Conservation (phyloP, 2,329 filamentous ascomycete species). For the Chaetomium olivaceum region DNA sequence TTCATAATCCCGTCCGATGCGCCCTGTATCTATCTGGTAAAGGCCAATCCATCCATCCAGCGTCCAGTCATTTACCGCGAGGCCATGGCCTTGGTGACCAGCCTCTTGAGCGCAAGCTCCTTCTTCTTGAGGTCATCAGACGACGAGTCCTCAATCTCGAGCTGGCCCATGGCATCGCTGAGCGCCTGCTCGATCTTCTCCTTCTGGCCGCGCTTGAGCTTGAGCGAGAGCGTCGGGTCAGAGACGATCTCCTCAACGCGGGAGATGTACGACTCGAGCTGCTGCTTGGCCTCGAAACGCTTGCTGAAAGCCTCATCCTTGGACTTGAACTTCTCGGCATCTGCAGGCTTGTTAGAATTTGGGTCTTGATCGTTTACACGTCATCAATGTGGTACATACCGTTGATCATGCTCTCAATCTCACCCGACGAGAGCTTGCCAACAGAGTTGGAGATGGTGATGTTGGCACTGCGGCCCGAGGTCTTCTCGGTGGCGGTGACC, state of each 20-base stretch:
- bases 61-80: constrained; percentile 65
- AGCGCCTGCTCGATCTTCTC: constrained; percentile 98
- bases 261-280: constrained; percentile 98
- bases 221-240: constrained; percentile 91
- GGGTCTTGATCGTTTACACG: too few relatives aligned
- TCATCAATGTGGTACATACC: constrained; percentile 48
- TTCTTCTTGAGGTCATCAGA: constrained; percentile 99
- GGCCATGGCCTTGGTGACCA: constrained; percentile 97
- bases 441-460: constrained; percentile 99
- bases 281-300: constrained; percentile 98
- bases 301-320: constrained; percentile 99
- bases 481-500: constrained; percentile 99
- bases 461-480: constrained; percentile 95
- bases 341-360: constrained; percentile 40
- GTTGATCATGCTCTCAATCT: constrained; percentile 98
- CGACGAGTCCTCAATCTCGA: constrained; percentile 88
- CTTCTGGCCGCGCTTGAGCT: constrained; percentile 98
- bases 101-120: constrained; percentile 95
- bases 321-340: constrained; percentile 98
- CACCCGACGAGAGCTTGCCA: constrained; percentile 88
- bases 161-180: constrained; percentile 94
- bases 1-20: constrained; percentile 31
- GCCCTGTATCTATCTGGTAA: constrained; percentile 24
- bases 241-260: constrained; percentile 98
- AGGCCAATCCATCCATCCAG: constrained; percentile 26